These are phyloP conservation scores for Penicillium sp. DNA, from an alignment of 2,329 filamentous ascomycete genomes.

Conservation along the genomic window DNA sequence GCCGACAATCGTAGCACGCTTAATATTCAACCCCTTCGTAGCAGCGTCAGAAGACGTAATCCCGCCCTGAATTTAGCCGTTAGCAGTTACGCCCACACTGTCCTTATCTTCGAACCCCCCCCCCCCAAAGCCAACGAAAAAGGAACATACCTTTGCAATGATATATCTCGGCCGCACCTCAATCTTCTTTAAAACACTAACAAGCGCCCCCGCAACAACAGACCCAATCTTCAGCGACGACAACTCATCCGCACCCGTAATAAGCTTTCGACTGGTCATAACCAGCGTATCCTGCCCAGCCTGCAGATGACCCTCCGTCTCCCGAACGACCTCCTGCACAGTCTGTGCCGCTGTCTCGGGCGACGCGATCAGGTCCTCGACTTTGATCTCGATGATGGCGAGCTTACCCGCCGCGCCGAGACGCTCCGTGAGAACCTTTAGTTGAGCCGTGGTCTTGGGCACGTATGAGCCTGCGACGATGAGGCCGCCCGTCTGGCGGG, in stretches of 20 bases:
- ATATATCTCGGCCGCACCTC: conserved; percentile 57
- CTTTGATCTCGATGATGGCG: conserved; percentile 52
- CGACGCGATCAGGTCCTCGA: conserved; percentile 51
- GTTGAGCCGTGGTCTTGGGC: conserved; percentile 60
- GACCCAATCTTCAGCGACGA: conserved; percentile 59
- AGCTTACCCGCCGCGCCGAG: conserved; percentile 43
- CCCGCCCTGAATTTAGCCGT: conserved; percentile 47
- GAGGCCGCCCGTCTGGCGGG: conserved; percentile 49
- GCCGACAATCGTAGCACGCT: conserved; percentile 57
- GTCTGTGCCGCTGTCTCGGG: conserved; percentile 24
- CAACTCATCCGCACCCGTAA: conserved; percentile 53
- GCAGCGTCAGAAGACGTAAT: conserved; percentile 63
- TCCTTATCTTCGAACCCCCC: neutral
- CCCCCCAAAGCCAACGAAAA: neutral
- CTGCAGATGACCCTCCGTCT: conserved; percentile 46
- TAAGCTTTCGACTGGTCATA: conserved; percentile 60
- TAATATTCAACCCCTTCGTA: conserved; percentile 58
- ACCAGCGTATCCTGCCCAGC: conserved; percentile 57
- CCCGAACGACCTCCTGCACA: conserved; percentile 30
- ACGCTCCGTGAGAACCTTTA: conserved; percentile 46
- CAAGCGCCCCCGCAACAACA: conserved; percentile 54
- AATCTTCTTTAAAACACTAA: conserved; percentile 52
- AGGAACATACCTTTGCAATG: conserved; percentile 52
- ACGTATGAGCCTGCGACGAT: conserved; percentile 62
- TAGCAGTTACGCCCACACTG: neutral